phyloP scores from a whole-genome alignment of 495 filamentous ascomycete genomes.

The Trichocladium uniseriatum region DNA sequence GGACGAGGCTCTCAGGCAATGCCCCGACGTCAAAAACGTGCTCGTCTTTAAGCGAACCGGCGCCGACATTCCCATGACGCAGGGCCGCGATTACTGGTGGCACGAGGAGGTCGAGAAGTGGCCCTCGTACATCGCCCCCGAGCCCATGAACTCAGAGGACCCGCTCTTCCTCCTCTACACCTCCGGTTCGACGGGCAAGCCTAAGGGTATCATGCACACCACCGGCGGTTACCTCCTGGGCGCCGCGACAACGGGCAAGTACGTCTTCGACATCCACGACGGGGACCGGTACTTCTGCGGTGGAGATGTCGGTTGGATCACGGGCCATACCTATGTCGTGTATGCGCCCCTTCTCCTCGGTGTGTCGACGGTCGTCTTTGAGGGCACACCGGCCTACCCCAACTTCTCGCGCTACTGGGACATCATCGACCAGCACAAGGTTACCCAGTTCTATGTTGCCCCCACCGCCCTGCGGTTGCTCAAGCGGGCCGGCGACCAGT shows the following conservation, averaged over 20 bases:
- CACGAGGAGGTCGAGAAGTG: slow-evolving; percentile 96
- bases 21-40: slow-evolving; percentile 76
- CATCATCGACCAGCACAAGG: slow-evolving; percentile 86
- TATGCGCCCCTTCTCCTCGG: slow-evolving; percentile 91
- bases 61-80: slow-evolving; percentile 81
- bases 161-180: slow-evolving; percentile 97
- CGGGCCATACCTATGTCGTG: slow-evolving; percentile 98
- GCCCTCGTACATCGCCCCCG: slow-evolving; percentile 80
- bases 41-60: slow-evolving; percentile 95
- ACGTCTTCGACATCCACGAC: slow-evolving; percentile 96
- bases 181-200: slow-evolving; percentile 94
- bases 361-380: slow-evolving; percentile 94
- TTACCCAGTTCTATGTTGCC: slow-evolving; percentile 98
- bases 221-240: slow-evolving; percentile 91
- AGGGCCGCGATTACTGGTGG: slow-evolving; percentile 93
- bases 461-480: slow-evolving; percentile 87
- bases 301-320: slow-evolving; percentile 99
- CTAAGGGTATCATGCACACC: slow-evolving; percentile 98
- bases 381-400: slow-evolving; percentile 95
- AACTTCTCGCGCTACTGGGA: slow-evolving; percentile 99
- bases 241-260: slow-evolving; percentile 89
- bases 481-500: slow-evolving; percentile 89
- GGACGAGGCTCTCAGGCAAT: slow-evolving; percentile 95
- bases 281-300: slow-evolving; percentile 93
- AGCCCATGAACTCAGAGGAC: slow-evolving; percentile 83